Conservation (phyloP, 345 rosid genomes). For the Citrus reticulata region DNA sequence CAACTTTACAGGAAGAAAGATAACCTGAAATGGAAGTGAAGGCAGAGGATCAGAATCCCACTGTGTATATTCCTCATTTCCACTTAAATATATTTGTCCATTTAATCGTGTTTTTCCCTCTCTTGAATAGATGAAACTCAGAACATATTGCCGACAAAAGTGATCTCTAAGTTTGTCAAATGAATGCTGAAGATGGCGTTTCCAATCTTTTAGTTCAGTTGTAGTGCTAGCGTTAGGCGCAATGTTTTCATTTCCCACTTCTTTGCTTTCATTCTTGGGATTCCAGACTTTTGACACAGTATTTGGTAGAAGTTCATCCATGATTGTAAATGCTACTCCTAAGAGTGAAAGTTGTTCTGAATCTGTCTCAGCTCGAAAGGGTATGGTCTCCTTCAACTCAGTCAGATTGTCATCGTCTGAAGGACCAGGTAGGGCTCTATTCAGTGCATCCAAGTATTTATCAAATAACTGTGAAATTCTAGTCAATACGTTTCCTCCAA, state of each 20-base stretch:
- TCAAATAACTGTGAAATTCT: slow-evolving; percentile 79
- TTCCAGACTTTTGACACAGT: slow-evolving; percentile 62
- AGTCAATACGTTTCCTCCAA: slow-evolving; percentile 70
- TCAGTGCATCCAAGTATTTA: slow-evolving; percentile 70
- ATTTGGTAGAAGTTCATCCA: slow-evolving; percentile 77
- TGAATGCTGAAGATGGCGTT: slow-evolving; percentile 78
- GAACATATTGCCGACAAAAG: slow-evolving; percentile 91
- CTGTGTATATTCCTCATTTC: slow-evolving; percentile 57
- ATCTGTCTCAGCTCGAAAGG: slow-evolving; percentile 88
- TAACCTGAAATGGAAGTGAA: slow-evolving; percentile 95
- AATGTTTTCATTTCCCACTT: slow-evolving; percentile 37
- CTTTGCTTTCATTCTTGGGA: slow-evolving; percentile 46
- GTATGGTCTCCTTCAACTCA: slow-evolving; percentile 69
- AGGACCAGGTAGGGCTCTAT: slow-evolving; percentile 83
- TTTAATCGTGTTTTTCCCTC: slow-evolving; percentile 79
- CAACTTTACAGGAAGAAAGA: slow-evolving; percentile 4
- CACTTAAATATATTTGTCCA: slow-evolving; percentile 73
- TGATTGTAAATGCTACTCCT: slow-evolving; percentile 87
- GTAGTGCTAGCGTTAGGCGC: slow-evolving; percentile 40
- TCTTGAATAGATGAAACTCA: slow-evolving; percentile 92
- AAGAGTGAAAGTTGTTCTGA: slow-evolving; percentile 87
- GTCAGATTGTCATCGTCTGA: slow-evolving; percentile 82
- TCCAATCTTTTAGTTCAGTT: slow-evolving; percentile 85
- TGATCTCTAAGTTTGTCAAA: slow-evolving; percentile 91
- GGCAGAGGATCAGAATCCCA: slow-evolving; percentile 61